Percentiles rank a stretch among this genome's conserved stretches.
These are phyloP conservation scores for Diaporthe australafricana DNA, from an alignment of 2,329 filamentous ascomycete species.

Conservation along the genomic window DNA sequence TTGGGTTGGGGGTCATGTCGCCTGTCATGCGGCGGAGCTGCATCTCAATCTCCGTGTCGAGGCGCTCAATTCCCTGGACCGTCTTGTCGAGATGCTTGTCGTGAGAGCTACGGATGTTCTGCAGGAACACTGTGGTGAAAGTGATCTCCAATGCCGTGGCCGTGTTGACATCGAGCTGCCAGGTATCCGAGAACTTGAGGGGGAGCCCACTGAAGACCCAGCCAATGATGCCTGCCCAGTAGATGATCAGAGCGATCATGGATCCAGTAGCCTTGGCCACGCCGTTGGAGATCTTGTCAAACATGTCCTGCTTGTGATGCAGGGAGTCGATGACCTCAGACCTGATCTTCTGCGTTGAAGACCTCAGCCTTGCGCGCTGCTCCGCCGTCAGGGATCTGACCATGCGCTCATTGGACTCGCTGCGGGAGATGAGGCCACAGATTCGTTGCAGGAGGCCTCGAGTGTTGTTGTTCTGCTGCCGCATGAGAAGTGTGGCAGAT, in stretches of 20 bases:
- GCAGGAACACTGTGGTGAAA: conserved; percentile 52
- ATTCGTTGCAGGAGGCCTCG: conserved; percentile 45
- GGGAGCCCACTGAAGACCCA: conserved; percentile 49
- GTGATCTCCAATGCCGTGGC: conserved; percentile 56
- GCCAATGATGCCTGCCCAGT: conserved; percentile 49
- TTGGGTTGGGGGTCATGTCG: conserved; percentile 47
- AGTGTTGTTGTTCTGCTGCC: conserved; percentile 51
- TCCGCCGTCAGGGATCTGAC: conserved; percentile 41
- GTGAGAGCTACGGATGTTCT: conserved; percentile 53
- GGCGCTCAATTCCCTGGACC: conserved; percentile 47
- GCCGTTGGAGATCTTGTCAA: conserved; percentile 45
- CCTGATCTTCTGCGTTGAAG: conserved; percentile 40
- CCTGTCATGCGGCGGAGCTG: conserved; percentile 49
- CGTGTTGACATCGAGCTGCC: conserved; percentile 57
- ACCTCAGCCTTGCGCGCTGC: conserved; percentile 37
- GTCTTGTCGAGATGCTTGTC: conserved; percentile 46
- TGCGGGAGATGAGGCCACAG: conserved; percentile 48
- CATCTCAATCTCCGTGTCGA: conserved; percentile 50
- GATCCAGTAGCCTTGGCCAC: conserved; percentile 45
- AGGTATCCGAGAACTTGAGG: conserved; percentile 47
- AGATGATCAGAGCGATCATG: conserved; percentile 46
- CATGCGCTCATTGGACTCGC: conserved; percentile 47
- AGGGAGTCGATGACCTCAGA: conserved; percentile 41
- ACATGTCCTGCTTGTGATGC: conserved; percentile 45
- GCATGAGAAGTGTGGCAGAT: conserved; percentile 52